Evolutionary conservation across 495 filamentous ascomycete genomes (phyloP), one percentile per base, ranked within the genome.

Genomic region (Cudoniella acicularis): DNA sequence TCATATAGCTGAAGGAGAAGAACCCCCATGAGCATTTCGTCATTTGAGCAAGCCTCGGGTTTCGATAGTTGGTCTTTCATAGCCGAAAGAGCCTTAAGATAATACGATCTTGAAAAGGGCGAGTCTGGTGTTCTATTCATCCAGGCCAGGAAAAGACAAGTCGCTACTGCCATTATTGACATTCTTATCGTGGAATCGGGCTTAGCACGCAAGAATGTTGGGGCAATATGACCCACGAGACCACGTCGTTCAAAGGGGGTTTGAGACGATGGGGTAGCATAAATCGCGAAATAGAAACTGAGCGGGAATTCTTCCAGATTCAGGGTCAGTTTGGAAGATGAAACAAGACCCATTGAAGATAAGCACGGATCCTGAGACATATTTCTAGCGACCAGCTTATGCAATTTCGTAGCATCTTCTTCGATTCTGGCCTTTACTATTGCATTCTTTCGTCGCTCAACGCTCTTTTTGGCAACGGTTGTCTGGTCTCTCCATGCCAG

Each of bases 401-500:
- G n/a, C 10, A 10, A 42, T 1, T 10, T 54, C 11, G 10, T 30
- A 30, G 16, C 13, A 22, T 16, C 20, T 18, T 36, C 26, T 17
- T 2, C n/a, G 13, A 11, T 54, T 54, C 27, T 54, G 6, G 2
- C 4, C 30, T 36, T 36, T 13, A 6, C 13, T 4, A 13, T 11
- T n/a, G 51, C 51, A 20, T 30, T 26, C 21, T 45, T 53, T 23
- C 56, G 3, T 10, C 49, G 48, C 56, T 53, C 17, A 16, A 61
- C 58, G 22, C 45, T 54, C 26, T 55, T 61, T 24, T 56, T 22
- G 1, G 58, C 58, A n/a, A 61, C 43, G 1, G n/a, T 26, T 8
- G 58, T 61, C 52, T 61, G 51, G 40, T 61, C 51, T 61, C 58
- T 49, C 58, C 46, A 61, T 21, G 58, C 58, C 21, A 61, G 21